phyloP scores from a whole-genome alignment of 148 eudicot genomes.

The Agrostemma githago region DNA sequence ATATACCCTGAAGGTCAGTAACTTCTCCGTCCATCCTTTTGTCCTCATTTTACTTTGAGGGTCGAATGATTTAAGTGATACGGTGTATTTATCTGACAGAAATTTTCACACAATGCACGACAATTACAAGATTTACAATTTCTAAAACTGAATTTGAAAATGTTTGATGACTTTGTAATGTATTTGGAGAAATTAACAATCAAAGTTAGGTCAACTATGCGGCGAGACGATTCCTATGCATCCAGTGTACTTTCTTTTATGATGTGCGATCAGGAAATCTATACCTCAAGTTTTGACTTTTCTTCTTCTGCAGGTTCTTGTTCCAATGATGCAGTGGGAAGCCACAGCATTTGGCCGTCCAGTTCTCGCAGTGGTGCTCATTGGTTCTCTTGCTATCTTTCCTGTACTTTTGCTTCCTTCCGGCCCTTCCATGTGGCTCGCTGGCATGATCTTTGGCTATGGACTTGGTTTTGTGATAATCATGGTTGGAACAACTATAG shows the following conservation, averaged over 20 bases:
- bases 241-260: neutral
- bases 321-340: slow-evolving; percentile 88
- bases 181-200: neutral
- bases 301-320: slow-evolving; percentile 51
- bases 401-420: slow-evolving; percentile 83
- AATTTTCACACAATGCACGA: neutral
- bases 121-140: no score
- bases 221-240: neutral
- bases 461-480: slow-evolving; percentile 85
- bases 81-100: neutral
- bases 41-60: neutral
- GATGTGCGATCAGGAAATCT: neutral
- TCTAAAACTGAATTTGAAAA: neutral
- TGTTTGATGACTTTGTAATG: neutral
- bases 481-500: slow-evolving; percentile 86
- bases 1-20: neutral
- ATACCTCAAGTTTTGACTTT: slow-evolving; percentile 12
- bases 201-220: neutral
- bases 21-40: neutral
- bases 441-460: slow-evolving; percentile 97
- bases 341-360: slow-evolving; percentile 91
- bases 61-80: neutral
- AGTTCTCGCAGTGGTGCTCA: slow-evolving; percentile 71
- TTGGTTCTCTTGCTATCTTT: slow-evolving; percentile 73
- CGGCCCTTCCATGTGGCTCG: slow-evolving; percentile 96